A percentile compares a stretch with the other conserved stretches of the same genome.
Evolutionary conservation across 2,329 filamentous ascomycete genomes (phyloP).

Genomic region (Paecilomyces formosus): DNA sequence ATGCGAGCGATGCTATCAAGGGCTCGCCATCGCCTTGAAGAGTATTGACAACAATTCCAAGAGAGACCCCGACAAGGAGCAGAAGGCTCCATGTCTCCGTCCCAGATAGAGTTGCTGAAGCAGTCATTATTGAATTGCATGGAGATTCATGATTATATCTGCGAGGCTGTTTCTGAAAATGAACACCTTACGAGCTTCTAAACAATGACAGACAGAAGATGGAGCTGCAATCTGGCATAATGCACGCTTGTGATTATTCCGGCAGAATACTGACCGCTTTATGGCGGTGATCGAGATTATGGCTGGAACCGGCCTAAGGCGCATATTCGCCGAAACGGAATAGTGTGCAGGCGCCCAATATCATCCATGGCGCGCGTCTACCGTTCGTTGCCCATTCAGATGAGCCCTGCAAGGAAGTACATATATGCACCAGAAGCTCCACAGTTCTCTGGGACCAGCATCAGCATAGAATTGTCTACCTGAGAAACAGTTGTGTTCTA

Average conservation of each 20-base stretch:
- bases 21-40: conserved; percentile 82
- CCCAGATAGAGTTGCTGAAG: conserved; percentile 35
- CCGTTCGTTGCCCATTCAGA: conserved; percentile 5
- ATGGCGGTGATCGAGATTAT: conserved; percentile 9
- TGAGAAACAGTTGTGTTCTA: not conserved
- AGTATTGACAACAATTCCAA: conserved; percentile 68
- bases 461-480: not conserved
- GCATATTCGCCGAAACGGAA: not conserved
- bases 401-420: conserved; percentile 8
- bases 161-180: not conserved
- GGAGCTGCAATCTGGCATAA: conserved; percentile 26
- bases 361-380: not conserved
- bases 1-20: conserved; percentile 76
- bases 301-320: not conserved
- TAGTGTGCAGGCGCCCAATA: not conserved
- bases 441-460: not conserved
- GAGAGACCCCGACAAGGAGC: conserved; percentile 59
- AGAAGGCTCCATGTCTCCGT: conserved; percentile 52
- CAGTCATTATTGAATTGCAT: conserved; percentile 22
- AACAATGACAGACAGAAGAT: not conserved
- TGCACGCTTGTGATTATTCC: conserved; percentile 7
- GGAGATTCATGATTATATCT: conserved; percentile 3
- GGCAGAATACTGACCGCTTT: conserved; percentile 17
- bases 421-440: conserved; percentile 1
- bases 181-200: not conserved